These are phyloP conservation scores for Panaeolus cyanescens DNA, from an alignment of 768 basidiomycete genomes.

Conservation along the genomic window DNA sequence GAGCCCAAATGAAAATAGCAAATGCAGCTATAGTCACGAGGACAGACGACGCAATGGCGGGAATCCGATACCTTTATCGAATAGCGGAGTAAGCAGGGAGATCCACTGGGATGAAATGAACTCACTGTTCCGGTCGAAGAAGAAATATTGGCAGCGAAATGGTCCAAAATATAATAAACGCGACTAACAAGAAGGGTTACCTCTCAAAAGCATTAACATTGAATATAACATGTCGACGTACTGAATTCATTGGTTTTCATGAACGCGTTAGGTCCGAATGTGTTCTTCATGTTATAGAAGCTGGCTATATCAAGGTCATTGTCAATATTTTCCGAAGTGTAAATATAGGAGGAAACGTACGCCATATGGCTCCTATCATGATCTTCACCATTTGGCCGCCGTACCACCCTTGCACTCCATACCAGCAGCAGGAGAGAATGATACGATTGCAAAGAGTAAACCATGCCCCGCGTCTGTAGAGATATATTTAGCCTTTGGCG, in stretches of 20 bases:
- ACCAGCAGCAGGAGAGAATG: conserved; percentile 33
- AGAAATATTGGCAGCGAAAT: conserved; percentile 29
- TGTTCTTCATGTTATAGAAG: conserved; percentile 30
- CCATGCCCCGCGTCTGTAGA: conserved; percentile 28
- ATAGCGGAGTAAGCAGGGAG: neutral
- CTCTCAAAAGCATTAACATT: neutral
- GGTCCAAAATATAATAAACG: conserved; percentile 30
- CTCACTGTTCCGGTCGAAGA: conserved; percentile 27
- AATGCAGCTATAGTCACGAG: conserved; percentile 27
- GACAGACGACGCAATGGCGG: conserved; percentile 25
- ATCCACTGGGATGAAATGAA: conserved; percentile 7
- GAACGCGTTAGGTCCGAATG: conserved; percentile 20
- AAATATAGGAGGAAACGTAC: conserved; percentile 15
- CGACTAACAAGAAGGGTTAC: conserved; percentile 12
- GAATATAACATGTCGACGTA: conserved; percentile 5
- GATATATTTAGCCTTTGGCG: neutral
- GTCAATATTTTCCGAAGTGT: neutral
- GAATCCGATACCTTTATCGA: neutral
- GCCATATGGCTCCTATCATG: conserved; percentile 33
- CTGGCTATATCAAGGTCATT: conserved; percentile 18
- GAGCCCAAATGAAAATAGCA: conserved; percentile 28
- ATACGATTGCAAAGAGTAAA: conserved; percentile 28
- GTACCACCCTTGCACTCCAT: conserved; percentile 31
- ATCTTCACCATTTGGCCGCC: conserved; percentile 32
- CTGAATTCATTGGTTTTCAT: conserved; percentile 35